Base-by-base conservation (phyloP, 164 flowering plant genomes). In the Santalum album region DNA sequence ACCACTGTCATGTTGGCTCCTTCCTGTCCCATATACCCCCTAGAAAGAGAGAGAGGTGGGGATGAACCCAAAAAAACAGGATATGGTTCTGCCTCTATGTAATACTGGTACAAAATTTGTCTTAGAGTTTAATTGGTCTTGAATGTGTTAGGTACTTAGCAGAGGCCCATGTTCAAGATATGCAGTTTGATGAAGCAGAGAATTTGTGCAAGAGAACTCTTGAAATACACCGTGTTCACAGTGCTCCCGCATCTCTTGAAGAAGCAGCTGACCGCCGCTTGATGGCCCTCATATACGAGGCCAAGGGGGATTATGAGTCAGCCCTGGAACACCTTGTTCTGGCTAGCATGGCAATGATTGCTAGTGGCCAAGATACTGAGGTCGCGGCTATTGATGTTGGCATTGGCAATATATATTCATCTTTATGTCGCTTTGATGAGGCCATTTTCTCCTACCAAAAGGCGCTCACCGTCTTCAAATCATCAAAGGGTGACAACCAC, bases 271-370 rank as follows among this genome's bases (percentile, higher is more conserved):
- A 92, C 60, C 84, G 97, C 27, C 76, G 99, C 16, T 61, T 92
- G 56, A 92, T 92, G 96, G 99, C 97, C 52, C 86, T 89, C 32
- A 69, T 92, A 50, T 87, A 81, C 60, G 99, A 92, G 71, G 96
- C 97, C 19, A 89, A 83, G 62, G 90, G 92, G 25, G 97, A 89
- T 49, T 85, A 83, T 55, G 99, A 92, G 67, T 42, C 86, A 25
- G 96, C 99, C 43, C 87, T 92, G n/a, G 99, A 92, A 73, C 96
- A 92, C 66, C 96, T 92, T 59, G 99, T 92, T 61, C 91, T 92
- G 27, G 90, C 99, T 58, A 85, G 95, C 71, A 87, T 89, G 97
- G 94, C 96, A 21, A 86, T 92, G 94, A 79, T 85, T 58, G 86
- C 99, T 38, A 82, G 78, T 59, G 95, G 91, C 54, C 94, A 80